phyloP scores from a whole-genome alignment of 148 eudicot species.

The Polygonum aviculare region DNA sequence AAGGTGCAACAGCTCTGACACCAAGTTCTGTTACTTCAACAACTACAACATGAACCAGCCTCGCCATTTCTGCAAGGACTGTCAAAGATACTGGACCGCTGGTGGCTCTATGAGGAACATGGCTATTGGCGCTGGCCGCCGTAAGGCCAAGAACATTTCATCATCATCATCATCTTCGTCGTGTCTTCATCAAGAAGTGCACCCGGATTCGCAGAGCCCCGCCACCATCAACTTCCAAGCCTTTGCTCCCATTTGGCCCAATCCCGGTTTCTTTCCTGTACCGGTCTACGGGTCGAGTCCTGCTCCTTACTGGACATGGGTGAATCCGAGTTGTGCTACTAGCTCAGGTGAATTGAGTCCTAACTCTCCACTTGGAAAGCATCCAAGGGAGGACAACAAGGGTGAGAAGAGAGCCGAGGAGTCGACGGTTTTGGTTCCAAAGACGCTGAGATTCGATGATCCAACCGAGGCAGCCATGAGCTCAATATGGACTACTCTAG shows the following conservation, averaged over 20 bases:
- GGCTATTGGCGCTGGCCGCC: not conserved
- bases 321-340: not conserved
- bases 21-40: conserved; percentile 65
- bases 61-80: conserved; percentile 52
- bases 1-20: conserved; percentile 12
- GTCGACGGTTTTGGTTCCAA: conserved; percentile 25
- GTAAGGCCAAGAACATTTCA: not conserved
- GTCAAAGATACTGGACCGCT: conserved; percentile 57
- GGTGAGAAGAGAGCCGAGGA: not conserved
- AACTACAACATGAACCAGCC: conserved; percentile 51
- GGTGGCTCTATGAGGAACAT: not conserved
- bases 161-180: not conserved
- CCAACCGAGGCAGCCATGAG: conserved; percentile 32
- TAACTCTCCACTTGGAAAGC: not conserved
- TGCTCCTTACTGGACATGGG: not conserved
- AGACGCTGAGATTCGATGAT: conserved; percentile 32
- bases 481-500: conserved; percentile 38
- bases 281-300: not conserved
- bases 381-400: not conserved
- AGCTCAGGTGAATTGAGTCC: not conserved
- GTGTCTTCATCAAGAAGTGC: not conserved
- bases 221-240: not conserved
- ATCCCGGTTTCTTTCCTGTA: not conserved
- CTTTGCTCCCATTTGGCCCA: not conserved
- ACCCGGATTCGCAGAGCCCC: not conserved